Evolutionary conservation across 139 green algal genomes (phyloP), one percentile per base, ranked within the genome.

Genomic region (Asterochloris erici): DNA sequence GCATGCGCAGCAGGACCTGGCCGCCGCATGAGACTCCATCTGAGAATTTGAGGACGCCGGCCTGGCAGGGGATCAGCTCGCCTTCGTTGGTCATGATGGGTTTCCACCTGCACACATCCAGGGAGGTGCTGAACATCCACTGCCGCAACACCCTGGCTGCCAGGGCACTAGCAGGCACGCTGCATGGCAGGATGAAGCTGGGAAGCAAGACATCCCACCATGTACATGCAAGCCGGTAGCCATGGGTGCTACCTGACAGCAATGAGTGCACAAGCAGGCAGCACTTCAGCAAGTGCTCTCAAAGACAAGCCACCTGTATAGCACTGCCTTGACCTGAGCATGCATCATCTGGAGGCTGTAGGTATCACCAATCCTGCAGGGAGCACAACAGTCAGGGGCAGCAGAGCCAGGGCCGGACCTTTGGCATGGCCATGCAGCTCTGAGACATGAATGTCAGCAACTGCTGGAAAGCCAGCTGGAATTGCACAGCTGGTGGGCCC

Each of bases 301-400:
- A 2, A 54, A 54, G 38, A 54, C 38, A 6, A 54, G 28, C 90
- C 92, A 97, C 16, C 93, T 85, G 87, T 96, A 96, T 16, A 97
- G 82, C 82, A 90, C 92, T 23, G 89, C 90, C 0, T 81, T 47
- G 29, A 93, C 86, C 4, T 75, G 83, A 11, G 93, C 88, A 64
- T 94, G 85, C 63, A 93, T 68, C 84, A 93, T 92, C 80, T 97
- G 94, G 68, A 90, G 92, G 19, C 54, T 91, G 81, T 93, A 94
- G 0, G 91, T 93, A 85, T 96, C 91, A 14, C 91, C 74, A 66
- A 79, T 38, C 54, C 74, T 79, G 74, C 47, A 79, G 10, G 15
- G 4, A 71, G 21, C 66, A 2, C 21, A 21, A 10, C 17, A 10
- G 21, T 4, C 19, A 24, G 66, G 17, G 9, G 2, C 4, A 21